These are phyloP conservation scores for Xerocomus minutiporus DNA, from an alignment of 1,284 basidiomycete species.

Conservation along the genomic window DNA sequence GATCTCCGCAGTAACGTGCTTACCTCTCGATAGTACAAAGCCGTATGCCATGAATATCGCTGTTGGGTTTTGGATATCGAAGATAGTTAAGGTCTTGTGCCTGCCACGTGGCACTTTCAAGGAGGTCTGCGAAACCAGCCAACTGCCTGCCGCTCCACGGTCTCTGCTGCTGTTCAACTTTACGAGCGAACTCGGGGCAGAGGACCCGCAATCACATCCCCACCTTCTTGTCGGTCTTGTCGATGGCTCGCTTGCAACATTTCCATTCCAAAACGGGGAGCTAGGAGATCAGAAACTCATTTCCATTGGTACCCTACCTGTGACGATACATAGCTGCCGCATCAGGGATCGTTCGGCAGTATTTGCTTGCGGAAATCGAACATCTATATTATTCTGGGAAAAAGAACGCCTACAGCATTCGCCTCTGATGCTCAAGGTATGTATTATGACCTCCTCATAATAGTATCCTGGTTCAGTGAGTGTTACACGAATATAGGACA, in stretches of 20 bases:
- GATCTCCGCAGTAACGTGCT: slow-evolving; percentile 63
- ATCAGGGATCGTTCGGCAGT: slow-evolving; percentile 51
- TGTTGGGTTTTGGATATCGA: slow-evolving; percentile 76
- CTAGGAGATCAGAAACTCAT: slow-evolving; percentile 56
- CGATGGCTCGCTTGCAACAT: slow-evolving; percentile 74
- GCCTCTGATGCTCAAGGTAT: slow-evolving; percentile 70
- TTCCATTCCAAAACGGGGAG: slow-evolving; percentile 41
- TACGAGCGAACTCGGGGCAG: slow-evolving; percentile 33
- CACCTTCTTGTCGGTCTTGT: slow-evolving; percentile 76
- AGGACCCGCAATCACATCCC: slow-evolving; percentile 38
- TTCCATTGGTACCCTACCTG: slow-evolving; percentile 66
- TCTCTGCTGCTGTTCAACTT: slow-evolving; percentile 73
- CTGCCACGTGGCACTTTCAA: slow-evolving; percentile 26
- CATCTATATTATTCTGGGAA: slow-evolving; percentile 64
- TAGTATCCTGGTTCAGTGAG: slow-evolving; percentile 1
- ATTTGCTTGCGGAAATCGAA: slow-evolving; percentile 61
- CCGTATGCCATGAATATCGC: slow-evolving; percentile 48
- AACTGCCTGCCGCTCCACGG: slow-evolving; percentile 58
- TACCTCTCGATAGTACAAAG: slow-evolving; percentile 47
- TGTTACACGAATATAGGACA: slow-evolving; percentile 43
- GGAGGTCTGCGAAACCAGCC: slow-evolving; percentile 41
- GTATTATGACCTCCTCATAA: slow-evolving; percentile 12
- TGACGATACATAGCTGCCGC: slow-evolving; percentile 51
- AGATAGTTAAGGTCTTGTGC: slow-evolving; percentile 58
- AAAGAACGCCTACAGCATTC: slow-evolving; percentile 64